These are phyloP conservation scores for Periconia sp. DNA, from an alignment of 2,329 filamentous ascomycete genomes.

Conservation along the genomic window DNA sequence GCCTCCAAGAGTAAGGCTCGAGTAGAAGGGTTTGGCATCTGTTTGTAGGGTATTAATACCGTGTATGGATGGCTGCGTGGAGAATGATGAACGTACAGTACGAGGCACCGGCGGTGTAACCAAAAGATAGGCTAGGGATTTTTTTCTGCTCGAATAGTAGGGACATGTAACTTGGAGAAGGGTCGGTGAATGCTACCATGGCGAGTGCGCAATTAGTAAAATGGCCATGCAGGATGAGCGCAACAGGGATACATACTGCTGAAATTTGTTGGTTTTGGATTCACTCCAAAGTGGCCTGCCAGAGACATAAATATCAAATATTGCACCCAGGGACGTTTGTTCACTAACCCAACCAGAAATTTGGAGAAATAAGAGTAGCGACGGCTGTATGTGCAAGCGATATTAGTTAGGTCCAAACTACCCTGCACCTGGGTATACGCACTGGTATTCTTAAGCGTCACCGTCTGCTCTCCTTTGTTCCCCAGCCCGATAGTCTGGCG, in stretches of 20 bases:
- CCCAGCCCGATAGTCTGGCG: slow-evolving; percentile 43
- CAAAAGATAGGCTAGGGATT: slow-evolving; percentile 74
- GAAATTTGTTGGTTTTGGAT: slow-evolving; percentile 54
- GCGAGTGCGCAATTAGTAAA: too few species aligned
- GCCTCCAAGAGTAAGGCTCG: slow-evolving; percentile 66
- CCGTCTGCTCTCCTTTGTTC: slow-evolving; percentile 41
- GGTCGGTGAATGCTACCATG: slow-evolving; percentile 47
- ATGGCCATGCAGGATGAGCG: too few species aligned
- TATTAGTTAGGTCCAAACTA: too few species aligned
- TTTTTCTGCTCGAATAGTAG: slow-evolving; percentile 56
- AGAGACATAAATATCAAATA: too few species aligned
- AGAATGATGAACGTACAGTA: slow-evolving; percentile 57
- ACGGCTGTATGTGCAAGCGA: slow-evolving; percentile 20
- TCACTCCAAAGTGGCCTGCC: slow-evolving; percentile 52
- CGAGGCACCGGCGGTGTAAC: slow-evolving; percentile 73
- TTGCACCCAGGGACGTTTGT: too few species aligned
- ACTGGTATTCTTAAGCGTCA: slow-evolving; percentile 45
- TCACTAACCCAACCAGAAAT: slow-evolving; percentile 36
- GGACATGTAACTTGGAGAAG: slow-evolving; percentile 56
- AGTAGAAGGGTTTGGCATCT: slow-evolving; percentile 38
- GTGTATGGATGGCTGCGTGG: neutral
- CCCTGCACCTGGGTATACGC: too few species aligned
- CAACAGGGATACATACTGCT: slow-evolving; percentile 30
- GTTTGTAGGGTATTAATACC: slow-evolving; percentile 6
- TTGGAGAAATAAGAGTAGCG: slow-evolving; percentile 41